These are phyloP conservation scores for Spathaspora boniae DNA, from an alignment of 805 yeast species.

Conservation along the genomic window DNA sequence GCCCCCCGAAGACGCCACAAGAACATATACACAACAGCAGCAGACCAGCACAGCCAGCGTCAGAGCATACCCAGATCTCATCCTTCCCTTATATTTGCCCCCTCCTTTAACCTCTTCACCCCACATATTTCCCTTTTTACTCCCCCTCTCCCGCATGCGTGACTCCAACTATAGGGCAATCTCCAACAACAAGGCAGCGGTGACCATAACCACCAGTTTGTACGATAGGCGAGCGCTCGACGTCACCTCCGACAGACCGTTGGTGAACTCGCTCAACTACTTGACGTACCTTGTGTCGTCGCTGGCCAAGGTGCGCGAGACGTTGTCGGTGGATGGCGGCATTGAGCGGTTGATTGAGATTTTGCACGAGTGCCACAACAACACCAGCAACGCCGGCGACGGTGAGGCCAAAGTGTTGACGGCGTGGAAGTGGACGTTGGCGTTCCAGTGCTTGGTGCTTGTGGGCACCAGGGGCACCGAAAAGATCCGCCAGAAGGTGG, in stretches of 20 bases:
- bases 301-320: conserved; percentile 85
- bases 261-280: conserved; percentile 88
- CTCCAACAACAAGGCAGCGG: conserved; percentile 83
- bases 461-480: conserved; percentile 94
- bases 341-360: conserved; percentile 83
- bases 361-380: conserved; percentile 68
- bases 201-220: conserved; percentile 80
- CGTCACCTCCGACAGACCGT: conserved; percentile 82
- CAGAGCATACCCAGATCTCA: too few species aligned
- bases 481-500: conserved; percentile 76
- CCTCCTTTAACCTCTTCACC: too few species aligned
- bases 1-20: too few species aligned
- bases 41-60: too few species aligned
- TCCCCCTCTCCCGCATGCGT: conserved; percentile 70
- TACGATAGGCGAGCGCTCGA: conserved; percentile 93
- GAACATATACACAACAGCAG: too few species aligned
- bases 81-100: too few species aligned
- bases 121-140: too few species aligned
- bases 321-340: conserved; percentile 87
- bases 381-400: conserved; percentile 29
- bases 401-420: conserved; percentile 50
- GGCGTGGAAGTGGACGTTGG: conserved; percentile 98
- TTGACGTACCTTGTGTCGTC: conserved; percentile 83
- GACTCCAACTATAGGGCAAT: conserved; percentile 83
- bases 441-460: conserved; percentile 87